Conservation (phyloP, 768 basidiomycete genomes). For the Gloeopeniophorella convolvens region DNA sequence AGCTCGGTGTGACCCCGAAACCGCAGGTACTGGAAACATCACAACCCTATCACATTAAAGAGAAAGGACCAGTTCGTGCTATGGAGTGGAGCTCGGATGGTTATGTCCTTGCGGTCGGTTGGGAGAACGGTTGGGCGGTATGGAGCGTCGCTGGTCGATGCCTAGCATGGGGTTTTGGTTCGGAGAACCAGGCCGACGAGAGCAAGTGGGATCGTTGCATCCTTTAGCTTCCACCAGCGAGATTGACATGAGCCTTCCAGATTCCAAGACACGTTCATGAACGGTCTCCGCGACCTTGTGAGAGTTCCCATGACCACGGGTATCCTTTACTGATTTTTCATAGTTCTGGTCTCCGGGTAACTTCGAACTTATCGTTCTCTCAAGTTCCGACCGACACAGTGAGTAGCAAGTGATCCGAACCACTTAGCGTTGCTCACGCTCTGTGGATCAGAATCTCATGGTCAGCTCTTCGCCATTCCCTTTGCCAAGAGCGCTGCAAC, state of each 20-base stretch:
- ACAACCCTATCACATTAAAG: slow-evolving; percentile 47
- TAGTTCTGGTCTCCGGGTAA: slow-evolving; percentile 96
- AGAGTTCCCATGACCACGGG: no score
- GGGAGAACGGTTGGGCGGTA: slow-evolving; percentile 84
- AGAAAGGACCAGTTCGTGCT: slow-evolving; percentile 53
- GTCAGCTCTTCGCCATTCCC: slow-evolving; percentile 78
- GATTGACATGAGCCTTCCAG: slow-evolving; percentile 22
- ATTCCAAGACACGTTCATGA: slow-evolving; percentile 83
- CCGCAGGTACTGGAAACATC: slow-evolving; percentile 61
- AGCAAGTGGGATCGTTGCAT: slow-evolving; percentile 33
- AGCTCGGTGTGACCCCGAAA: slow-evolving; percentile 47
- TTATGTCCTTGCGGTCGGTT: slow-evolving; percentile 89
- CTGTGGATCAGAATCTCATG: slow-evolving; percentile 42
- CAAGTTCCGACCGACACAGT: slow-evolving; percentile 50
- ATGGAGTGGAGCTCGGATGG: slow-evolving; percentile 96
- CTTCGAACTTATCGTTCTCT: slow-evolving; percentile 77
- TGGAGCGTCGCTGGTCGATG: slow-evolving; percentile 88
- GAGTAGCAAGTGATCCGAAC: slow-evolving; percentile 19
- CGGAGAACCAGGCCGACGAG: slow-evolving; percentile 54
- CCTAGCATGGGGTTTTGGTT: slow-evolving; percentile 69
- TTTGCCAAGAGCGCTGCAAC: slow-evolving; percentile 95
- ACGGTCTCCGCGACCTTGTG: slow-evolving; percentile 69
- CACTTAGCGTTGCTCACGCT: no score
- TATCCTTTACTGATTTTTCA: slow-evolving; percentile 1
- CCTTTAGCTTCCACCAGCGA: slow-evolving; percentile 1